phyloP scores from a whole-genome alignment of 768 basidiomycete species.

The Xerocomus spinulosus region DNA sequence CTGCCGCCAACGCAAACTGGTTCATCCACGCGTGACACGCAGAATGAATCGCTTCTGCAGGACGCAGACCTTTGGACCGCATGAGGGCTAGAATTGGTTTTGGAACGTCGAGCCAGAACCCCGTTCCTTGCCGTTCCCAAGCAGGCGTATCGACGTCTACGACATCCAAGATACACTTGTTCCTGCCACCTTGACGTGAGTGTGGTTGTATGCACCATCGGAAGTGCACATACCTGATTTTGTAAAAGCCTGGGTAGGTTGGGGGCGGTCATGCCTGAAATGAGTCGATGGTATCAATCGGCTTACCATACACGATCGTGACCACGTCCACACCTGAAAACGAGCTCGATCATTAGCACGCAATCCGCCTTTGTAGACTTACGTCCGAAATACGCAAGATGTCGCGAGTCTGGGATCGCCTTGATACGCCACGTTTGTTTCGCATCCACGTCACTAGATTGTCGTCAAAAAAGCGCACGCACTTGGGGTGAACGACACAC shows the following conservation, averaged over 20 bases:
- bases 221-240: conserved; percentile 50
- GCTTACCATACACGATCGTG: conserved; percentile 71
- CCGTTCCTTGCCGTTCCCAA: conserved; percentile 69
- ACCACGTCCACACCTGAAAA: conserved; percentile 54
- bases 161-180: conserved; percentile 62
- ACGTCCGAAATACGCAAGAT: conserved; percentile 71
- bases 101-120: conserved; percentile 79
- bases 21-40: conserved; percentile 83
- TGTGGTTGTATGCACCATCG: background rate
- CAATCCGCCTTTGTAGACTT: conserved; percentile 24
- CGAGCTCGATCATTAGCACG: background rate
- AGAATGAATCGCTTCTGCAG: conserved; percentile 80
- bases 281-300: background rate
- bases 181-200: conserved; percentile 36
- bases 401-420: conserved; percentile 52
- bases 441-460: conserved; percentile 67
- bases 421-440: conserved; percentile 70
- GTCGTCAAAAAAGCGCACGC: background rate
- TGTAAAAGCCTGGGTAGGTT: conserved; percentile 61
- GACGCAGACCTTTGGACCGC: conserved; percentile 49
- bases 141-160: conserved; percentile 76
- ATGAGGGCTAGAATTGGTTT: conserved; percentile 49
- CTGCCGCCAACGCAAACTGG: conserved; percentile 61
- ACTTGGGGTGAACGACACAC: conserved; percentile 35
- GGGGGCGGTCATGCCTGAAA: background rate